Percentiles rank a stretch among this genome's conserved stretches.
These are phyloP conservation scores for Phylloporus arenicola DNA, from an alignment of 768 basidiomycete species.

Conservation along the genomic window DNA sequence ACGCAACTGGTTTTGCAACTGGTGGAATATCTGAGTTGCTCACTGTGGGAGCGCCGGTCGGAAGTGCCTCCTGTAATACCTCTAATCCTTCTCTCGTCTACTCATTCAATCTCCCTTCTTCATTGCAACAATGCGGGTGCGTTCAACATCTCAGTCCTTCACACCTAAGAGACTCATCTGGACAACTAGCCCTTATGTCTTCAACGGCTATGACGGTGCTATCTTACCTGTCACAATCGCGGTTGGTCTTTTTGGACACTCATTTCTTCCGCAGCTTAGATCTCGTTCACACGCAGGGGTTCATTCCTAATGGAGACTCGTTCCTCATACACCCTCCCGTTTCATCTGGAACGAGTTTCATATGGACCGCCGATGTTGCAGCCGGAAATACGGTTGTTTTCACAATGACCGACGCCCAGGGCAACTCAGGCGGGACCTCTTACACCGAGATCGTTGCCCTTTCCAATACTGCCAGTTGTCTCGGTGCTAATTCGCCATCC, in stretches of 20 bases:
- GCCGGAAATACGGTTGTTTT: slow-evolving; percentile 58
- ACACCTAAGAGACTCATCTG: slow-evolving; percentile 3
- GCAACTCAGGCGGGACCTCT: slow-evolving; percentile 56
- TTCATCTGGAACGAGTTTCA: slow-evolving; percentile 31
- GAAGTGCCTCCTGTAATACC: slow-evolving; percentile 43
- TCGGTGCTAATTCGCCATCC: slow-evolving; percentile 48
- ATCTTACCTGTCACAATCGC: slow-evolving; percentile 49
- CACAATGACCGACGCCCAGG: slow-evolving; percentile 45
- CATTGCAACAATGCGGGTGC: slow-evolving; percentile 60
- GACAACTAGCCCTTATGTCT: slow-evolving; percentile 38
- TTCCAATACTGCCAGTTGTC: slow-evolving; percentile 47
- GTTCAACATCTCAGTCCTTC: slow-evolving; percentile 6
- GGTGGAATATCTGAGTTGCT: slow-evolving; percentile 54
- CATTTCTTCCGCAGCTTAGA: background rate
- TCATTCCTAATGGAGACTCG: slow-evolving; percentile 57
- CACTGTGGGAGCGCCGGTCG: slow-evolving; percentile 43
- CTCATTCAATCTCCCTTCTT: slow-evolving; percentile 43
- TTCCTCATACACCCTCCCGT: slow-evolving; percentile 41
- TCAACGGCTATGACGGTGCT: slow-evolving; percentile 43
- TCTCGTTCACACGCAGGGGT: slow-evolving; percentile 35
- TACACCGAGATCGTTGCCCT: slow-evolving; percentile 43
- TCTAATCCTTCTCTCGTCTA: slow-evolving; percentile 41
- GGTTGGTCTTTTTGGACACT: slow-evolving; percentile 31
- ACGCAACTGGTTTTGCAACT: slow-evolving; percentile 60
- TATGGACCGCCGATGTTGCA: slow-evolving; percentile 55